Base-by-base conservation (phyloP, 306 rosid genomes). In the Biancaea sappan region DNA sequence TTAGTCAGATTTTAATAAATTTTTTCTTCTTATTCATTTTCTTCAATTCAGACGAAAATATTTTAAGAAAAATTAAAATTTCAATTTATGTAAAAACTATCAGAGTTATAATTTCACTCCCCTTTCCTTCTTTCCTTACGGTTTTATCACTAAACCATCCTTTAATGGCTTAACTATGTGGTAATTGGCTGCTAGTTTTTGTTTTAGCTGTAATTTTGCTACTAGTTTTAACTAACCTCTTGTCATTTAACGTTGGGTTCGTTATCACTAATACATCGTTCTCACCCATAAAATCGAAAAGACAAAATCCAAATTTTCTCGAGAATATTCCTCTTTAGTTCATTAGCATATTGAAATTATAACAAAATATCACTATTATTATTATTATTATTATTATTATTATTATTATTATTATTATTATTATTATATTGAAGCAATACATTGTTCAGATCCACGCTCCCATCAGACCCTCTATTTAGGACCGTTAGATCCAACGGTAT, bases 401-500 rank as follows among this genome's bases (percentile, higher is more conserved):
- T 9, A 78, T n/a, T 69, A n/a, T n/a, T n/a, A n/a, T n/a, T n/a
- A n/a, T n/a, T n/a, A n/a, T n/a, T n/a, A 14, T 21, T 13, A 19
- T 13, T 9, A 78, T n/a, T 69, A 58, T 79, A 58, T 79, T 48
- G 78, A 41, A 72, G 2, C 60, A 37, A 19, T 40, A 65, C 24
- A n/a, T 19, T 2, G 24, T 10, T 4, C 71, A 21, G n/a, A 61
- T 62, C 37, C 15, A 43, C 4, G 21, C 6, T 4, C 47, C 56
- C 65, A 12, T 12, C 68, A 2, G 21, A 47, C 13, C 43, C 16
- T 26, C 9, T 0, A 54, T 37, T 66, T 4, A 54, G n/a, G 16
- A 73, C 82, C 84, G 84, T 77, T 24, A 0, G 87, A 80, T 84
- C 47, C 26, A 50, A 53, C 50, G 8, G 73, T 34, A 7, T 35